Base-by-base conservation (phyloP, 495 filamentous ascomycete genomes). In the Lasiosphaeria ovina region DNA sequence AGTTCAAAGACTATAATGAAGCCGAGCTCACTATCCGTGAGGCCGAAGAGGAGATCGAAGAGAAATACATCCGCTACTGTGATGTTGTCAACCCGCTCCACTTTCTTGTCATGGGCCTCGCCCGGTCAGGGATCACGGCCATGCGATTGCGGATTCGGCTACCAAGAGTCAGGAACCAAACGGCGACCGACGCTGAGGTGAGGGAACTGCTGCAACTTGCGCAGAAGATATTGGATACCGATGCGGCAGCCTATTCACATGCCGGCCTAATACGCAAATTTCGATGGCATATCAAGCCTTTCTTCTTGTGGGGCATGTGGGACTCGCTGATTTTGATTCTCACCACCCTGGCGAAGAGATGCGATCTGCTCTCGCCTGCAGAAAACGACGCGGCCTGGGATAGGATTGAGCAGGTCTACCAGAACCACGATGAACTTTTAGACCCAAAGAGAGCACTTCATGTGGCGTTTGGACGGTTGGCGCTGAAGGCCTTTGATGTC, bases 21-120 rank as follows among this genome's bases (percentile, higher is more conserved):
- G 54, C 57, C 3, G 58, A 61, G 1, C 8, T 4, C 8, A 33
- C 38, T 9, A 60, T 66, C 51, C 10, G 32, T 40, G 35, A 38
- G 24, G 61, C 61, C 24, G 61, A 66, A 11, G 24, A 17, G 11
- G 54, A 59, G 32, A 50, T 66, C 7, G 60, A 66, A 35, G 51
- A 58, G 32, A 55, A 51, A 12, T 63, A 42, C 54, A 61, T 63
- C 45, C 48, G 60, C 53, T 63, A 66, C 54, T 66, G 64, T 44
- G 60, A 66, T 34, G 45, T 61, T 2, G 34, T 56, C 34, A 55
- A 63, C 42, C 60, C 64, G n/a, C 58, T 66, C 16, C 64, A 66
- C 32, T 63, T 63, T 35, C 54, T 66, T 1, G 35, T 58, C 7
- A n/a, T 61, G 6, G 45, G 53, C 31, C 9, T 61, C 5, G 64